Percentiles rank a stretch among this genome's conserved stretches.
Evolutionary conservation across 2,329 filamentous ascomycete species (phyloP).

Genomic region (Trichoderma citrinoviride): DNA sequence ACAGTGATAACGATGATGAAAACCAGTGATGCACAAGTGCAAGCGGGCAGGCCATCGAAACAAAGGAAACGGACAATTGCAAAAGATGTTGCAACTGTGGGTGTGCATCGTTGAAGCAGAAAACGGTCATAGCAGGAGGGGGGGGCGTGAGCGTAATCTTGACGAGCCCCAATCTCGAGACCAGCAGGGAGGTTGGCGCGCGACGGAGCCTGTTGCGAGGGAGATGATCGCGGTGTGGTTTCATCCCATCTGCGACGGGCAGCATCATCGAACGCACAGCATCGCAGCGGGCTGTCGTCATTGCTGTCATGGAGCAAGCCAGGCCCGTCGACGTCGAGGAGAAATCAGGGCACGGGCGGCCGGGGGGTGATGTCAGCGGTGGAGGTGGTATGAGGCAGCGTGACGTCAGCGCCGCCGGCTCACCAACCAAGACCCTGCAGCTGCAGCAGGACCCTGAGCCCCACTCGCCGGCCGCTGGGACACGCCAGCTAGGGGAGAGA

Average conservation of each 20-base stretch:
- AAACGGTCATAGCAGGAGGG: background rate
- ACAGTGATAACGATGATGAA: slow-evolving; percentile 7
- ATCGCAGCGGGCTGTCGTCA: slow-evolving; percentile 14
- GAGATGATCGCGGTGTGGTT: background rate
- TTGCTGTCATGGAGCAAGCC: slow-evolving; percentile 12
- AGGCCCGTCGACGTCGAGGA: background rate
- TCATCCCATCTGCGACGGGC: background rate
- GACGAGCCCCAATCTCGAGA: background rate
- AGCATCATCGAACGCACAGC: background rate
- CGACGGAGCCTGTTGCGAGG: background rate
- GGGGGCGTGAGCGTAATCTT: slow-evolving; percentile 5
- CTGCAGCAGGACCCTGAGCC: slow-evolving; percentile 24
- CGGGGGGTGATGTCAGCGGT: slow-evolving; percentile 30
- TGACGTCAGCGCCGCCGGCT: slow-evolving; percentile 31
- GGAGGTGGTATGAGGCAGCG: slow-evolving; percentile 17
- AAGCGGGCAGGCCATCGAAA: background rate
- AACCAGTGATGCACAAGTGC: background rate
- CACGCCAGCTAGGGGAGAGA: background rate
- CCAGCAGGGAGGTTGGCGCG: slow-evolving; percentile 7
- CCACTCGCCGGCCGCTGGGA: slow-evolving; percentile 9
- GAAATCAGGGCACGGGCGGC: slow-evolving; percentile 13
- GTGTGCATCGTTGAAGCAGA: slow-evolving; percentile 6
- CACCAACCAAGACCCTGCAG: slow-evolving; percentile 30
- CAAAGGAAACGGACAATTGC: background rate
- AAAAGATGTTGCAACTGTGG: slow-evolving; percentile 3